Conservation (phyloP, 192 early-diverging fungal genomes). For the Kickxella alabastrina region DNA sequence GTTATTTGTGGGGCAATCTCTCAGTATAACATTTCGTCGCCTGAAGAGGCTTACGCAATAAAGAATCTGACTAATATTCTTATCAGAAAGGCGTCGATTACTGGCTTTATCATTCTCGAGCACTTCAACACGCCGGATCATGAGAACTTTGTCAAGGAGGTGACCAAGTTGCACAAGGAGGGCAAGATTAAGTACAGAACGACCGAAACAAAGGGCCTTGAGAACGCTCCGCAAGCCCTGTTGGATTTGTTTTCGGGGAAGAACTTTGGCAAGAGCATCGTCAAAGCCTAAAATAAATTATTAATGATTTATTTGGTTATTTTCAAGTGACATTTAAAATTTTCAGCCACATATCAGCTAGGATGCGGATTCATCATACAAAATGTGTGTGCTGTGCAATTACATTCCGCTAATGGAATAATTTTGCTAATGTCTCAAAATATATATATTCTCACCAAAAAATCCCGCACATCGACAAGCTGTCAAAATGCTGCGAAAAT, state of each 20-base stretch:
- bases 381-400: too few relatives aligned
- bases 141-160: constrained; percentile 56
- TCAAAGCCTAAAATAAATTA: constrained; percentile 43
- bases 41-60: constrained; percentile 51
- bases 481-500: too few relatives aligned
- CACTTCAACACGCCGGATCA: constrained; percentile 43
- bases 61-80: constrained; percentile 60
- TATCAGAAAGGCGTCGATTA: constrained; percentile 55
- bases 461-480: too few relatives aligned
- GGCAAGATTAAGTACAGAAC: constrained; percentile 62
- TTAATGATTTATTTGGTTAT: constrained; percentile 12
- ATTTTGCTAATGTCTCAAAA: too few relatives aligned
- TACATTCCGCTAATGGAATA: too few relatives aligned
- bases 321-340: neutral
- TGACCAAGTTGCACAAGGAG: constrained; percentile 55
- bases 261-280: constrained; percentile 67
- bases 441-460: too few relatives aligned
- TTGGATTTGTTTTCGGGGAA: constrained; percentile 61
- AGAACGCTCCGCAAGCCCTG: constrained; percentile 61
- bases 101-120: constrained; percentile 66
- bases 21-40: constrained; percentile 59
- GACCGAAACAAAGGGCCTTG: constrained; percentile 61
- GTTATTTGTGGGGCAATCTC: constrained; percentile 73
- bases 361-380: too few relatives aligned
- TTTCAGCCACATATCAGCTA: neutral